phyloP scores from a whole-genome alignment of 495 filamentous ascomycete species.

The Penicillium chermesinum region DNA sequence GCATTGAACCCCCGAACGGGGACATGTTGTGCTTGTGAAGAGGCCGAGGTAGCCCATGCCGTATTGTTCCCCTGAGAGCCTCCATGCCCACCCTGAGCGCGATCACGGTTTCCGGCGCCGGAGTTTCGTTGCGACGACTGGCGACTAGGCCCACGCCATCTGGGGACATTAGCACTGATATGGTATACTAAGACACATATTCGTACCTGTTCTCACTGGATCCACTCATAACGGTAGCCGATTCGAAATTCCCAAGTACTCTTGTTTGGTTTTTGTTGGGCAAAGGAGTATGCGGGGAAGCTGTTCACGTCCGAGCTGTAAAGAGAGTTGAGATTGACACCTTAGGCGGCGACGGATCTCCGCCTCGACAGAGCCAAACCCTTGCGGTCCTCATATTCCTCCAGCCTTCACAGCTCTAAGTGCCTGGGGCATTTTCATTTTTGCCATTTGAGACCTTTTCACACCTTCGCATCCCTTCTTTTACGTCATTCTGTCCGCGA shows the following conservation, averaged over 20 bases:
- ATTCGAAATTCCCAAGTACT: background rate
- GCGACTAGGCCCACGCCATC: slow-evolving; percentile 44
- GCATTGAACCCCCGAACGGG: slow-evolving; percentile 47
- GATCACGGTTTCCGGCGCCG: slow-evolving; percentile 24
- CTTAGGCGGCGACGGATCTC: slow-evolving; percentile 17
- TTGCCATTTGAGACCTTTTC: background rate
- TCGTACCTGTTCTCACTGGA: slow-evolving; percentile 35
- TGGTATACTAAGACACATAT: background rate
- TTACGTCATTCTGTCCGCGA: background rate
- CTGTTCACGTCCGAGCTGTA: slow-evolving; percentile 12
- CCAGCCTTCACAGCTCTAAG: background rate
- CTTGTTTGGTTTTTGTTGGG: background rate
- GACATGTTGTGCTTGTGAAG: slow-evolving; percentile 38
- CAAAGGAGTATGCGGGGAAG: slow-evolving; percentile 19
- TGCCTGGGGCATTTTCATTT: background rate
- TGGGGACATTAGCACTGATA: slow-evolving; percentile 7
- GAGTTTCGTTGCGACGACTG: slow-evolving; percentile 37
- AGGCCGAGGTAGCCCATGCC: slow-evolving; percentile 26
- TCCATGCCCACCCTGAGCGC: slow-evolving; percentile 24
- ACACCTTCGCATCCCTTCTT: background rate
- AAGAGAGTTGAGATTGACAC: slow-evolving; percentile 13
- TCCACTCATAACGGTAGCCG: slow-evolving; percentile 30
- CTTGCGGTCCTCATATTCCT: background rate
- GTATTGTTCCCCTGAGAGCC: slow-evolving; percentile 27
- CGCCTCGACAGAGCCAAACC: slow-evolving; percentile 26